Evolutionary conservation across 495 filamentous ascomycete species (phyloP), one percentile per base, ranked within the genome.

Genomic region (Chaetomium fimeti): DNA sequence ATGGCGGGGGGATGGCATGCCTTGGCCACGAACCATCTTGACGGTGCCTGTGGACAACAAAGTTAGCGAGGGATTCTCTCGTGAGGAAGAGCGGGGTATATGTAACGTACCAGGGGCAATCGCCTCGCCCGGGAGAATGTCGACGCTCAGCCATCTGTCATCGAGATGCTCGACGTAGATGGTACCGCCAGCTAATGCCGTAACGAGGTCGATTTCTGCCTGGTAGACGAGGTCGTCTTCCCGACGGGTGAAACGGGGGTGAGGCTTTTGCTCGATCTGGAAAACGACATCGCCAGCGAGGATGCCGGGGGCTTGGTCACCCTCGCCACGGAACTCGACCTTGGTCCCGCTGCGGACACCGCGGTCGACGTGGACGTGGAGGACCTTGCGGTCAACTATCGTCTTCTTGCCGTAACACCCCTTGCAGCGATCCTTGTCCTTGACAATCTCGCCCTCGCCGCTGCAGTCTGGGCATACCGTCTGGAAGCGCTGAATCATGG

Each of bases 401-500:
- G 95, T 98, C 87, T 98, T 99, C 87, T 97, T 97, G 75, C 93
- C 94, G 62, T 81, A 85, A 79, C 94, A 99, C 63, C 81, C 78
- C 86, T 96, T 97, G 87, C 94, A 99, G 74, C 89, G 86, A 77
- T 98, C 95, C 82, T 93, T 92, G 57, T 98, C 94, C 67, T 89
- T 89, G 74, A 99, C 91, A 61, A 89, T 92, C 80, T 99, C 95
- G 55, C 95, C 92, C 76, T 98, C 95, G 64, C 94, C 94, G 64
- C 92, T 91, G 75, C 94, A 99, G 77, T 99, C 94, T 36, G 92
- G 91, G 86, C 94, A 99, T 65, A 97, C 92, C 22, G 95, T 98
- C 84, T 98, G 95, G 86, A 98, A 98, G 57, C 94, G 90, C 80
- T 98, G 95, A 73, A 98, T 98, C 94, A 99, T 99, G 58, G 94